Percentiles rank a stretch among this genome's conserved stretches.
Conservation (phyloP, 345 rosid species). For the Balakata baccata region DNA sequence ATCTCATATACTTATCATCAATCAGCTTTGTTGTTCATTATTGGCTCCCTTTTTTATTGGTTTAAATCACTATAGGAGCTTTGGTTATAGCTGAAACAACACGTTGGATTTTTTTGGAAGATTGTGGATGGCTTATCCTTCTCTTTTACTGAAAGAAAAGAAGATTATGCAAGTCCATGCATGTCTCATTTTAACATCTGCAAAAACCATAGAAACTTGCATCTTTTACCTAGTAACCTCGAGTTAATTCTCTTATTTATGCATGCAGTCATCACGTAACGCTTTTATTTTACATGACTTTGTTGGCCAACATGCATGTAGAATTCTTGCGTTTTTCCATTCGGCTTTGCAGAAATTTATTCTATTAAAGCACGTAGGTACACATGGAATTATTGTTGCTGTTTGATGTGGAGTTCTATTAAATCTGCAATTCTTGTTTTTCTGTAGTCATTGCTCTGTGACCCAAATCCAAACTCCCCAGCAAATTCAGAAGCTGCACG, state of each 20-base stretch:
- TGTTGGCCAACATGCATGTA: too few species aligned
- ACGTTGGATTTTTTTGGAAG: neutral
- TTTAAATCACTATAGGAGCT: neutral
- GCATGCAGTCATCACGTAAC: too few species aligned
- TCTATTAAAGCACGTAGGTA: neutral
- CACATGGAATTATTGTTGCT: neutral
- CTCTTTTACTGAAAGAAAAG: neutral
- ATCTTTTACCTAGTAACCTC: too few species aligned
- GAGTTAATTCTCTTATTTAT: neutral
- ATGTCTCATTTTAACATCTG: neutral
- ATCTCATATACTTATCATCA: neutral
- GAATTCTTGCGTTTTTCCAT: neutral
- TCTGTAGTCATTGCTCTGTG: constrained; percentile 81
- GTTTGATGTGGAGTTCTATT: neutral
- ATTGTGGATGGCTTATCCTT: neutral
- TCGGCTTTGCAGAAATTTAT: neutral
- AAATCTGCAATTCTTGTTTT: neutral
- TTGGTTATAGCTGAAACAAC: neutral
- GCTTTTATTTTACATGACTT: too few species aligned
- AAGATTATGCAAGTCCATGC: neutral
- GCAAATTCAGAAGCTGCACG: constrained; percentile 98
- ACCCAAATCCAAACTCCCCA: constrained; percentile 95
- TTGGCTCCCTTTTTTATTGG: neutral
- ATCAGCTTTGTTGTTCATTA: neutral
- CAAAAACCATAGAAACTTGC: neutral